Percentiles rank a stretch among this genome's conserved stretches.
Conservation (phyloP, 352 stramenopile genomes). For the Phytophthora gonapodyides region DNA sequence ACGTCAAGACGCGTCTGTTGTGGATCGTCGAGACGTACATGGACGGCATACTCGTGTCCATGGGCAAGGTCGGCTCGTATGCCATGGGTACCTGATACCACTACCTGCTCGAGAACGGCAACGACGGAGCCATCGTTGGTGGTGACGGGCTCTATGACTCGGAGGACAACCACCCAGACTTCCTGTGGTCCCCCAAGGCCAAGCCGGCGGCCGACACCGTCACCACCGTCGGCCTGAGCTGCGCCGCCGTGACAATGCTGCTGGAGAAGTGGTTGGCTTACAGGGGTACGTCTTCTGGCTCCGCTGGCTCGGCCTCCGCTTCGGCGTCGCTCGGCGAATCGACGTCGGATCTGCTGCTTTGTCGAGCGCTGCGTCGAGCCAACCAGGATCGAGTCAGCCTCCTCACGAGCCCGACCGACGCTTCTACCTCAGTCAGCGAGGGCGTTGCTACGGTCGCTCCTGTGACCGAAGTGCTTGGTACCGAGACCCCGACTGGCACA, state of each 20-base stretch:
- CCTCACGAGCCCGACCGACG: constrained; percentile 12
- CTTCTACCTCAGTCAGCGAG: constrained; percentile 8
- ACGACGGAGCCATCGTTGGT: constrained; percentile 36
- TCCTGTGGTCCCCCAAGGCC: constrained; percentile 37
- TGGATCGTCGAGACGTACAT: constrained; percentile 49
- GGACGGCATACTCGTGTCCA: too few relatives aligned
- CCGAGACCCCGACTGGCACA: constrained; percentile 4
- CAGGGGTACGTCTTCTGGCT: too few relatives aligned
- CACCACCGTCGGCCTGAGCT: constrained; percentile 27
- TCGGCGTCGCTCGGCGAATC: not conserved
- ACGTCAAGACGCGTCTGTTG: constrained; percentile 43
- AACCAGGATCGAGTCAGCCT: constrained; percentile 15
- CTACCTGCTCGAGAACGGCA: constrained; percentile 48
- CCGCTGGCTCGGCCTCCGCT: not conserved
- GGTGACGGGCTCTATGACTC: constrained; percentile 47
- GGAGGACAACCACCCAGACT: constrained; percentile 41
- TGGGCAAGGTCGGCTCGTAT: constrained; percentile 24
- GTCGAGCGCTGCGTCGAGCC: too few relatives aligned
- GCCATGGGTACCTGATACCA: constrained; percentile 37
- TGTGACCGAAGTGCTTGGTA: constrained; percentile 15
- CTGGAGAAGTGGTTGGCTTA: constrained; percentile 19
- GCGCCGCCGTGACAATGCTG: constrained; percentile 26
- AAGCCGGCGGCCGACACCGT: constrained; percentile 33
- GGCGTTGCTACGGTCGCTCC: constrained; percentile 16
- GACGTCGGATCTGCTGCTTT: constrained; percentile 8